Conservation (phyloP, 2,329 filamentous ascomycete species). For the Trichophyton mentagrophytes region DNA sequence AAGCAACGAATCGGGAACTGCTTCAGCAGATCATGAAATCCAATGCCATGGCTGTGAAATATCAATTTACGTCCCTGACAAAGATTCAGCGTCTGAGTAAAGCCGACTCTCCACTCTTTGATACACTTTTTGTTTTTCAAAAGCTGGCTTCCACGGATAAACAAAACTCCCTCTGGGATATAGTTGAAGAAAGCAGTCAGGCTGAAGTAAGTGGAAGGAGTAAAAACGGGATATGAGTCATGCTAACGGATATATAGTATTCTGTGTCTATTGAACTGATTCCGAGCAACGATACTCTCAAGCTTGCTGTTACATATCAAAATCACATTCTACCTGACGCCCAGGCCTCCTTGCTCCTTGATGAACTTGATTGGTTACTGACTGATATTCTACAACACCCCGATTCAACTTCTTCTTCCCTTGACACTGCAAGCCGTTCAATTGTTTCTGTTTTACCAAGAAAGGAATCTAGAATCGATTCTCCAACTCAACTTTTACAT, state of each 20-base stretch:
- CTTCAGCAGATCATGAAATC: slow-evolving; percentile 51
- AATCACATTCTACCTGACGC: slow-evolving; percentile 51
- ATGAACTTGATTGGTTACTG: slow-evolving; percentile 60
- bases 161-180: slow-evolving; percentile 40
- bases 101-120: slow-evolving; percentile 57
- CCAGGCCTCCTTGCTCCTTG: slow-evolving; percentile 55
- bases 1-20: slow-evolving; percentile 43
- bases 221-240: neutral
- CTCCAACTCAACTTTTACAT: slow-evolving; percentile 53
- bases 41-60: slow-evolving; percentile 51
- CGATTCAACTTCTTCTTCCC: slow-evolving; percentile 28
- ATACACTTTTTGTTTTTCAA: slow-evolving; percentile 77
- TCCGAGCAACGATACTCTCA: slow-evolving; percentile 39
- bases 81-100: slow-evolving; percentile 61
- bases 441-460: slow-evolving; percentile 55
- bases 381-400: slow-evolving; percentile 43
- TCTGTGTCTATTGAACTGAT: slow-evolving; percentile 69
- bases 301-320: slow-evolving; percentile 54
- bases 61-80: slow-evolving; percentile 59
- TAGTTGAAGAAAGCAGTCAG: slow-evolving; percentile 52
- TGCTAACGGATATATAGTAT: slow-evolving; percentile 38
- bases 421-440: slow-evolving; percentile 20
- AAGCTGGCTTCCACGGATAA: slow-evolving; percentile 33
- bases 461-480: slow-evolving; percentile 43
- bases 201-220: slow-evolving; percentile 42